Percentiles rank a stretch among this genome's conserved stretches.
Evolutionary conservation across 1,139 yeast genomes (phyloP).

Genomic region (Sugiyamaella castrensis): DNA sequence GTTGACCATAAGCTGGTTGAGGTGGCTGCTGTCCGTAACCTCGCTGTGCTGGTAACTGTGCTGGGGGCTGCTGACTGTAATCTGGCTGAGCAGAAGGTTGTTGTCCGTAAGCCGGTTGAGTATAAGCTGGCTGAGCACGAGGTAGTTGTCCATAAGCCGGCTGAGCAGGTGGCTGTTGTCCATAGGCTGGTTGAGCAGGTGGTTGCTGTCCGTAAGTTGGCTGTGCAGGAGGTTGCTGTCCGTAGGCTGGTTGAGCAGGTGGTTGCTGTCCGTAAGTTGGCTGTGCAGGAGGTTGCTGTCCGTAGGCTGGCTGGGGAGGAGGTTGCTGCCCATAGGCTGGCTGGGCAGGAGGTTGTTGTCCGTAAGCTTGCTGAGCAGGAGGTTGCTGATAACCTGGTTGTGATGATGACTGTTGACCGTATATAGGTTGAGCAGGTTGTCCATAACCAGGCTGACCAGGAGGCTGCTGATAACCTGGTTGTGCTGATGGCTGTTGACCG

Average conservation of each 20-base stretch:
- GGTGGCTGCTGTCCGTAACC: conserved; percentile 6
- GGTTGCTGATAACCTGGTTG: conserved; percentile 13
- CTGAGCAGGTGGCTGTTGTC: conserved; percentile 9
- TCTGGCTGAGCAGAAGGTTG: not conserved
- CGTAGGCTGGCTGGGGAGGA: conserved; percentile 12
- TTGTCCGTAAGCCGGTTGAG: conserved; percentile 6
- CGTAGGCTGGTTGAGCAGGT: conserved; percentile 12
- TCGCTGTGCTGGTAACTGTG: conserved; percentile 15
- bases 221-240: conserved; percentile 13
- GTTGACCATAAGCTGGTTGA: conserved; percentile 20
- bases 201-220: conserved; percentile 19
- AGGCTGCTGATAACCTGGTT: not conserved
- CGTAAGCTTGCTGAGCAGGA: conserved; percentile 10
- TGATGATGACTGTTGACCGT: conserved; percentile 10
- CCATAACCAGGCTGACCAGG: conserved; percentile 3
- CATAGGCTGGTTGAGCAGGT: conserved; percentile 15
- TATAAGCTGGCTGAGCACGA: conserved; percentile 1
- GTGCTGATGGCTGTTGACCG: conserved; percentile 3
- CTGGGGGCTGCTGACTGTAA: not conserved
- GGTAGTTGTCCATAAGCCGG: conserved; percentile 7
- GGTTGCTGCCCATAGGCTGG: conserved; percentile 23
- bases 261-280: conserved; percentile 12
- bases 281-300: conserved; percentile 17
- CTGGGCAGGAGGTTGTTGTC: conserved; percentile 10
- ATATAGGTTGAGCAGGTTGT: conserved; percentile 12